Percentiles rank a stretch among this genome's conserved stretches.
phyloP scores from a whole-genome alignment of 225 moss, liverwort and hornwort species.

The Antitrichia curtipendula region DNA sequence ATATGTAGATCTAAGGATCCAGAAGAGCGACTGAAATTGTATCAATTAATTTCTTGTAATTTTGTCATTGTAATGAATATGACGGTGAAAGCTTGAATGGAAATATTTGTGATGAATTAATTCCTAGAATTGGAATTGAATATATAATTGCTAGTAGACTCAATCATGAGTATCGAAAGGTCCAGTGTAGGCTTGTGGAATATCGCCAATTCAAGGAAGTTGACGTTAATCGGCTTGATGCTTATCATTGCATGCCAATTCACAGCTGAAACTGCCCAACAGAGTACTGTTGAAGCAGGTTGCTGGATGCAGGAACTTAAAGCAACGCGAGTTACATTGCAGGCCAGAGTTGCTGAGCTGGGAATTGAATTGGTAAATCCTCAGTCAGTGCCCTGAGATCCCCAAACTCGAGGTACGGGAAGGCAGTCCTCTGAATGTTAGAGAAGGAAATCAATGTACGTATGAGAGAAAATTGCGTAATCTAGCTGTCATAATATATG shows the following conservation, averaged over 20 bases:
- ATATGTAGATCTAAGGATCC: too few species aligned
- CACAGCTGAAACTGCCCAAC: background rate
- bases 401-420: background rate
- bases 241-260: background rate
- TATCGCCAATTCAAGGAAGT: background rate
- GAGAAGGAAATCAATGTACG: background rate
- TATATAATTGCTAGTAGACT: background rate
- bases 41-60: too few species aligned
- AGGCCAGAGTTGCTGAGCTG: background rate
- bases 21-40: background rate
- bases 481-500: background rate
- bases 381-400: background rate
- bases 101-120: background rate
- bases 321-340: background rate
- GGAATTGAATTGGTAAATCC: background rate
- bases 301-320: background rate
- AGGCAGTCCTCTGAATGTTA: background rate
- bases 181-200: background rate
- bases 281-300: background rate
- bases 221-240: background rate
- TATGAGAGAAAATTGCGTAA: background rate
- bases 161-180: background rate
- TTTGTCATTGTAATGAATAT: background rate
- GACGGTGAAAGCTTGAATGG: background rate
- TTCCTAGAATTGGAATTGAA: background rate